Percentiles rank a stretch among this genome's conserved stretches.
These are phyloP conservation scores for Fusarium nisikadoi DNA, from an alignment of 2,329 filamentous ascomycete species.

Conservation along the genomic window DNA sequence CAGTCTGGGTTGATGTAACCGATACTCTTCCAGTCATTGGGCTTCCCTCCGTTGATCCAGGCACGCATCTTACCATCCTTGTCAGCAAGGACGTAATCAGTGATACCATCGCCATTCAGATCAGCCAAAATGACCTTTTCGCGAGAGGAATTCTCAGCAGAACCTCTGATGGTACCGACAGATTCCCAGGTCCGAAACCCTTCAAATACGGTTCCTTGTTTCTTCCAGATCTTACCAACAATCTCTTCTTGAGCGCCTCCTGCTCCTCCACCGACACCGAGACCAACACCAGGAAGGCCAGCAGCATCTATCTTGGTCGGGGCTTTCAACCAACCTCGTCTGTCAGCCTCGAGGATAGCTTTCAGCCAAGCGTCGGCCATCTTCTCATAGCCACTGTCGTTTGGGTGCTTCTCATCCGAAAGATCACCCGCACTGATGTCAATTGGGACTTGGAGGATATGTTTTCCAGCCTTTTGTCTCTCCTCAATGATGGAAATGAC, in stretches of 20 bases:
- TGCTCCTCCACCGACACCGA: neutral
- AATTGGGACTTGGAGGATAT: constrained; percentile 15
- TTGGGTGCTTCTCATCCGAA: constrained; percentile 22
- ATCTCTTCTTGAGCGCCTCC: constrained; percentile 15
- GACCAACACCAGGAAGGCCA: neutral
- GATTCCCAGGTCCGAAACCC: constrained; percentile 19
- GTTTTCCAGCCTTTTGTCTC: neutral
- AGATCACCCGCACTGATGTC: constrained; percentile 14
- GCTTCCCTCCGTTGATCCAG: constrained; percentile 17
- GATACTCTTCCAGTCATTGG: constrained; percentile 19
- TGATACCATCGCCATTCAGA: constrained; percentile 20
- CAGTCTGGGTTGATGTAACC: constrained; percentile 13
- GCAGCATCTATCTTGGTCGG: neutral
- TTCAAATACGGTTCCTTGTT: constrained; percentile 9
- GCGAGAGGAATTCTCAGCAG: neutral
- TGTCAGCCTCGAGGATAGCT: constrained; percentile 11
- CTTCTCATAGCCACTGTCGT: constrained; percentile 24
- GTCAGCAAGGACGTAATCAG: constrained; percentile 15
- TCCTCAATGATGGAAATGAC: neutral
- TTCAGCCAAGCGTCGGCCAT: constrained; percentile 28
- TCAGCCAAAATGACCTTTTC: constrained; percentile 14
- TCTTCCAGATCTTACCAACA: constrained; percentile 10
- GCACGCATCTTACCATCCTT: constrained; percentile 10
- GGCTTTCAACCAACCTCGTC: constrained; percentile 8
- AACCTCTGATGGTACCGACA: neutral